phyloP scores from a whole-genome alignment of 2,329 filamentous ascomycete genomes.

The Amauroascus verrucosus region DNA sequence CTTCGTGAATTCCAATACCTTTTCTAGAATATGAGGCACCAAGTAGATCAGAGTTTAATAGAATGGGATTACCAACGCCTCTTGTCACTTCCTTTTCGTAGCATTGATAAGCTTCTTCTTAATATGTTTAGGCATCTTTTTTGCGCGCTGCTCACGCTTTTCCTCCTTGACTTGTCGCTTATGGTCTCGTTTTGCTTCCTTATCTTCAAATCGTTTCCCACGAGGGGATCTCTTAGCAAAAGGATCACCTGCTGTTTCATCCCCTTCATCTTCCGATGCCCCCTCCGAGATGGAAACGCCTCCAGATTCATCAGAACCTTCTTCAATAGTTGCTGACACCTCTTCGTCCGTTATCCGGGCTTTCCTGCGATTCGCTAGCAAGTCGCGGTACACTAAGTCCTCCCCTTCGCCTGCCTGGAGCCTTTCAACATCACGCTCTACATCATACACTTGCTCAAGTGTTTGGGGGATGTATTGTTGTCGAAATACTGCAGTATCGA shows the following conservation, averaged over 20 bases:
- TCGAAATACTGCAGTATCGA: conserved; percentile 85
- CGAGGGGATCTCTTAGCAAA: conserved; percentile 61
- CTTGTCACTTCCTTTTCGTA: conserved; percentile 32
- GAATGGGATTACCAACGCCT: too few species aligned
- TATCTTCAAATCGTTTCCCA: conserved; percentile 80
- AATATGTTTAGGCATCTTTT: conserved; percentile 91
- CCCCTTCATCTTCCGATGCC: conserved; percentile 28
- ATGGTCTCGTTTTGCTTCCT: conserved; percentile 78
- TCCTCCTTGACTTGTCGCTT: conserved; percentile 90
- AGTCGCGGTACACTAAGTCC: conserved; percentile 72
- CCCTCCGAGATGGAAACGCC: conserved; percentile 33
- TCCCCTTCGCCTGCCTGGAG: conserved; percentile 62
- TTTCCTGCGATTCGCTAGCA: conserved; percentile 60
- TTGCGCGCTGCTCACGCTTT: conserved; percentile 83
- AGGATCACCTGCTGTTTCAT: conserved; percentile 32
- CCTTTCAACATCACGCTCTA: conserved; percentile 78
- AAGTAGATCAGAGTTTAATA: too few species aligned
- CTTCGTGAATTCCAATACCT: not conserved
- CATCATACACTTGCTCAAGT: conserved; percentile 89
- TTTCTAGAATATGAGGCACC: not conserved
- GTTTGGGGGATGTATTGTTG: conserved; percentile 96
- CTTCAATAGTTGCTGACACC: conserved; percentile 24
- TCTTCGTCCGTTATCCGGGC: conserved; percentile 15
- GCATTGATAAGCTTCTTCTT: conserved; percentile 74
- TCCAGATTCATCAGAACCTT: conserved; percentile 29